A percentile compares a stretch with the other conserved stretches of the same genome.
Conservation (phyloP, 768 basidiomycete genomes). For the Tubosaeta sp. region DNA sequence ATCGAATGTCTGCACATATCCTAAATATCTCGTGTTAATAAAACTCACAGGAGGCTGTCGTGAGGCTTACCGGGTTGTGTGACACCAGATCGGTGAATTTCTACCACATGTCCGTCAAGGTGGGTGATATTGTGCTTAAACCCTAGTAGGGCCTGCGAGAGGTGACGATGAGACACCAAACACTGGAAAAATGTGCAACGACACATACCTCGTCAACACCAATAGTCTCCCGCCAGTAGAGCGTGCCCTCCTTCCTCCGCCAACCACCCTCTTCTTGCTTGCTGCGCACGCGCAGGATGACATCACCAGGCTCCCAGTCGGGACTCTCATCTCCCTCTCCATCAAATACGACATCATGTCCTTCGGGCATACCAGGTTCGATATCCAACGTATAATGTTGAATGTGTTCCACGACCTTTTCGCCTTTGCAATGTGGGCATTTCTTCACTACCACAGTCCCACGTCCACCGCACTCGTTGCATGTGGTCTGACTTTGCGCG, state of each 20-base stretch:
- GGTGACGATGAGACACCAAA: neutral
- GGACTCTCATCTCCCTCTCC: constrained; percentile 96
- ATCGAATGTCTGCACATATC: constrained; percentile 78
- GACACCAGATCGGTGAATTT: constrained; percentile 66
- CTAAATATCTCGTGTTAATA: constrained; percentile 35
- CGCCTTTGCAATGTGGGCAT: constrained; percentile 80
- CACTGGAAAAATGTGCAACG: neutral
- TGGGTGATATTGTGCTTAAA: constrained; percentile 90
- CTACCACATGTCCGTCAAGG: constrained; percentile 80
- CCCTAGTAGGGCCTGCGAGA: constrained; percentile 85
- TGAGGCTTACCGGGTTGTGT: constrained; percentile 78
- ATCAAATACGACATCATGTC: constrained; percentile 88
- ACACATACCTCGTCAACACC: constrained; percentile 73
- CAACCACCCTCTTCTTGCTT: constrained; percentile 75
- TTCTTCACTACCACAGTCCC: constrained; percentile 71
- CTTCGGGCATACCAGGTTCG: constrained; percentile 86
- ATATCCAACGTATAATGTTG: constrained; percentile 85
- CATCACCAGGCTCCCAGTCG: constrained; percentile 95
- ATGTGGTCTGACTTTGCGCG: constrained; percentile 80
- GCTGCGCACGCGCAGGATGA: constrained; percentile 80
- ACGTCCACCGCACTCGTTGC: constrained; percentile 80
- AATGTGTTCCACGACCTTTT: constrained; percentile 76
- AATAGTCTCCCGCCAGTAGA: constrained; percentile 92
- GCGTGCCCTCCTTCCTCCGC: constrained; percentile 82
- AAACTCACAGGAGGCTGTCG: neutral